Conservation (phyloP, 1,284 basidiomycete genomes). For the Tilletia horrida region DNA sequence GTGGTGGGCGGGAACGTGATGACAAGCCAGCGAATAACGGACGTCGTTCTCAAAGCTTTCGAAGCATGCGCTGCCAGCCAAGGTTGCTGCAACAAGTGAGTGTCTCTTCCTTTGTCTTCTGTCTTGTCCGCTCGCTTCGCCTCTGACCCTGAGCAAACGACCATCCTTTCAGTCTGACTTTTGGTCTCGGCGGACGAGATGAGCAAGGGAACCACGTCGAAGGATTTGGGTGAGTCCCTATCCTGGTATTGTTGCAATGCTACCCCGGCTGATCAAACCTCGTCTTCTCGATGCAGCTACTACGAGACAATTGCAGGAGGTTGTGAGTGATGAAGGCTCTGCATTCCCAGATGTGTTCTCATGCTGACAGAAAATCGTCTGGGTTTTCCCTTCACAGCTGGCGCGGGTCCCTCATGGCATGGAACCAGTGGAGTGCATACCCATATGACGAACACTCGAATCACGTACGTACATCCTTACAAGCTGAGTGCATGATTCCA, state of each 20-base stretch:
- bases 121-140: neutral
- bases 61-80: slow-evolving; percentile 87
- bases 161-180: slow-evolving; percentile 75
- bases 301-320: slow-evolving; percentile 88
- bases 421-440: slow-evolving; percentile 60
- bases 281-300: neutral
- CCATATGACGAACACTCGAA: slow-evolving; percentile 85
- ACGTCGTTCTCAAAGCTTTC: slow-evolving; percentile 91
- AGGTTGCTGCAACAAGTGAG: slow-evolving; percentile 79
- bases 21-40: slow-evolving; percentile 87
- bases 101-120: slow-evolving; percentile 19
- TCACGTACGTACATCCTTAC: slow-evolving; percentile 32
- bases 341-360: neutral
- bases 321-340: slow-evolving; percentile 41
- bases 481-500: neutral
- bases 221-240: slow-evolving; percentile 83
- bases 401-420: slow-evolving; percentile 84
- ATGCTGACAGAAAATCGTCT: neutral
- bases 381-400: slow-evolving; percentile 57
- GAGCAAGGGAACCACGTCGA: slow-evolving; percentile 69
- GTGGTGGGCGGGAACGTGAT: slow-evolving; percentile 91
- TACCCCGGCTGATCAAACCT: too few relatives aligned
- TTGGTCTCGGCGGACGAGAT: slow-evolving; percentile 82
- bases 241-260: slow-evolving; percentile 19
- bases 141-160: neutral